These are phyloP conservation scores for Xerocomus cyaneibrunnescens DNA, from an alignment of 1,284 basidiomycete genomes.

Conservation along the genomic window DNA sequence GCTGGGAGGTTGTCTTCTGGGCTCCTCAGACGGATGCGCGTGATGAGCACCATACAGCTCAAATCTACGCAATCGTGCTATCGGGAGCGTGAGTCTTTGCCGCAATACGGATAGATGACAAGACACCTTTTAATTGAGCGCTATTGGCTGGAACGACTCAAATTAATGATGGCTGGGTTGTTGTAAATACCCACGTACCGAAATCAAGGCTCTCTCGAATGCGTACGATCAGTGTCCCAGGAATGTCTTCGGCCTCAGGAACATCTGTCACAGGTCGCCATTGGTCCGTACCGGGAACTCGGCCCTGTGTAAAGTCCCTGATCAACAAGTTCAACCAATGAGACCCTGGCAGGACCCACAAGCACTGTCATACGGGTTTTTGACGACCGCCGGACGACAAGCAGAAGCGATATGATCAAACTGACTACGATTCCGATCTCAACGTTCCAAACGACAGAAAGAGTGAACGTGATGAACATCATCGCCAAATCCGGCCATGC, in stretches of 20 bases:
- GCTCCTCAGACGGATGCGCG: conserved; percentile 85
- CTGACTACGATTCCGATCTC: conserved; percentile 86
- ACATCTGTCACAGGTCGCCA: conserved; percentile 70
- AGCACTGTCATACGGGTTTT: conserved; percentile 72
- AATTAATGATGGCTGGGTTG: background rate
- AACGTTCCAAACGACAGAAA: conserved; percentile 78
- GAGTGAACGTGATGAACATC: conserved; percentile 81
- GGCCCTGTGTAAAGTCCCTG: conserved; percentile 42
- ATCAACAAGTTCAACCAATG: background rate
- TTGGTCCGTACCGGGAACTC: conserved; percentile 60
- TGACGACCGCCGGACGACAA: conserved; percentile 87
- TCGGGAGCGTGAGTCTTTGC: background rate
- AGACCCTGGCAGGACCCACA: conserved; percentile 30
- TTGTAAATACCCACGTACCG: conserved; percentile 40
- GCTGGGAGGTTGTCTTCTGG: conserved; percentile 71
- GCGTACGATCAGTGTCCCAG: conserved; percentile 68
- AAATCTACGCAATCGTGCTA: conserved; percentile 76
- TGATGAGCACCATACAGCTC: conserved; percentile 78
- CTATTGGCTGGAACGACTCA: conserved; percentile 66
- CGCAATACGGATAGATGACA: conserved; percentile 18
- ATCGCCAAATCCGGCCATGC: conserved; percentile 85
- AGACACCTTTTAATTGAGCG: conserved; percentile 70
- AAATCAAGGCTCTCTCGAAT: conserved; percentile 73
- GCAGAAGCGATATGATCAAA: conserved; percentile 79
- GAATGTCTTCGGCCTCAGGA: conserved; percentile 62